These are phyloP conservation scores for Agapanthus africanus DNA, from an alignment of 106 monocot species.

Conservation along the genomic window DNA sequence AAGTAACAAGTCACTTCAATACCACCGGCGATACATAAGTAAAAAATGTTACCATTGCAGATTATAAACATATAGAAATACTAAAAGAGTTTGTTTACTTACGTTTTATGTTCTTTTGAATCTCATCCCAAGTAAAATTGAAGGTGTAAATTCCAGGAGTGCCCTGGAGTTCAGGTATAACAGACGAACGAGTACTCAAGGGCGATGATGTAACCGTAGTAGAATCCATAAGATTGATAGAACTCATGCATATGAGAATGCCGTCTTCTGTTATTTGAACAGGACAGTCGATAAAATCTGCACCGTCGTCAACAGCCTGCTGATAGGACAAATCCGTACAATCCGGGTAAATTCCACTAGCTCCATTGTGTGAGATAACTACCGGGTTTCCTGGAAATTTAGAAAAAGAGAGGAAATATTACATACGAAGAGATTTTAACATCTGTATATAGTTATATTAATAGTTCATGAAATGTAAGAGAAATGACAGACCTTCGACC, in stretches of 20 bases:
- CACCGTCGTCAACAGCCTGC: constrained; percentile 61
- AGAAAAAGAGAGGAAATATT: neutral
- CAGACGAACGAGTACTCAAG: constrained; percentile 13
- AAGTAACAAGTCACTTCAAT: neutral
- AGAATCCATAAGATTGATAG: constrained; percentile 50
- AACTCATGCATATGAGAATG: constrained; percentile 66
- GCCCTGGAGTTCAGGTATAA: constrained; percentile 37
- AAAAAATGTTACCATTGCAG: neutral
- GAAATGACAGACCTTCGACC: constrained; percentile 22
- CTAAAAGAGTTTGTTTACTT: constrained; percentile 21
- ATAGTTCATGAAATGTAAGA: neutral
- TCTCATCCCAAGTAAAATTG: constrained; percentile 83
- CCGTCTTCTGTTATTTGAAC: constrained; percentile 81
- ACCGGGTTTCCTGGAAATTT: constrained; percentile 29
- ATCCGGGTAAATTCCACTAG: constrained; percentile 69
- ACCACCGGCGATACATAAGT: neutral
- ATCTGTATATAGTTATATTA: neutral
- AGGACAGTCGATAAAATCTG: constrained; percentile 84
- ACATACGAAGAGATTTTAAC: neutral
- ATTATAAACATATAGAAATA: neutral
- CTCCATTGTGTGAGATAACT: constrained; percentile 72
- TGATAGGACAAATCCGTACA: constrained; percentile 90
- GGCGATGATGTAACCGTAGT: constrained; percentile 45
- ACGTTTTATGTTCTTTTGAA: constrained; percentile 65
- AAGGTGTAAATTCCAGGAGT: constrained; percentile 62